Evolutionary conservation across 192 early-diverging fungal genomes (phyloP).

Genomic region (Coemansia sp.): DNA sequence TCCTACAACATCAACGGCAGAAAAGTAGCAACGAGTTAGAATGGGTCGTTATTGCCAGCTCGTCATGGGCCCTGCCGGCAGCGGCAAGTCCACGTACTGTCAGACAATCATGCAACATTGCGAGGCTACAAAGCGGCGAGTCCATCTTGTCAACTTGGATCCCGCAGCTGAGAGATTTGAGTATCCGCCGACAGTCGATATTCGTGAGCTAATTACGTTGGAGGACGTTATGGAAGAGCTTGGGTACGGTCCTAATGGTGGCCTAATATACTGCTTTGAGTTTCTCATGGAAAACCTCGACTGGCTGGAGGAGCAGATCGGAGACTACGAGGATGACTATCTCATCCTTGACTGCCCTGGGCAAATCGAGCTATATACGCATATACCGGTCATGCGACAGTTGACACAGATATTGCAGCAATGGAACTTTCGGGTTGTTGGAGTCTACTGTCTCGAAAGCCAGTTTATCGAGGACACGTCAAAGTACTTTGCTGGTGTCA

Average conservation of each 20-base stretch:
- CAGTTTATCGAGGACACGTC: constrained; percentile 95
- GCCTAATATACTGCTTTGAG: constrained; percentile 96
- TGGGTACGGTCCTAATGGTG: constrained; percentile 96
- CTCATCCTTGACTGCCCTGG: constrained; percentile 96
- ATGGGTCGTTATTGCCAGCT: constrained; percentile 84
- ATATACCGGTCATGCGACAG: constrained; percentile 91
- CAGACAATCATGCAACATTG: constrained; percentile 93
- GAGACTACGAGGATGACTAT: constrained; percentile 92
- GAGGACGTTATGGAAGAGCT: constrained; percentile 99
- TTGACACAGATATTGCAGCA: constrained; percentile 68
- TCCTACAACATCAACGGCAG: too few species aligned
- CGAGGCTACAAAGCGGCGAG: constrained; percentile 74
- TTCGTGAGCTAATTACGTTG: constrained; percentile 92
- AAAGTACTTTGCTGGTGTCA: constrained; percentile 95
- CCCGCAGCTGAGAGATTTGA: constrained; percentile 96
- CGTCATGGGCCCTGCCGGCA: constrained; percentile 95
- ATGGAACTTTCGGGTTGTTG: constrained; percentile 82
- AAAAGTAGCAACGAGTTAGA: background rate
- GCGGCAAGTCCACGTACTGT: constrained; percentile 97
- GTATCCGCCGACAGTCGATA: constrained; percentile 86
- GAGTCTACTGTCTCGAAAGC: constrained; percentile 89
- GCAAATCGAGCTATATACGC: constrained; percentile 98
- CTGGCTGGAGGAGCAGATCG: constrained; percentile 94
- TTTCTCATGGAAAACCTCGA: constrained; percentile 93
- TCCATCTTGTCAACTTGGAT: constrained; percentile 95